Evolutionary conservation across 2,329 filamentous ascomycete genomes (phyloP), one percentile per base, ranked within the genome.

Genomic region (Trichoderma gracile): DNA sequence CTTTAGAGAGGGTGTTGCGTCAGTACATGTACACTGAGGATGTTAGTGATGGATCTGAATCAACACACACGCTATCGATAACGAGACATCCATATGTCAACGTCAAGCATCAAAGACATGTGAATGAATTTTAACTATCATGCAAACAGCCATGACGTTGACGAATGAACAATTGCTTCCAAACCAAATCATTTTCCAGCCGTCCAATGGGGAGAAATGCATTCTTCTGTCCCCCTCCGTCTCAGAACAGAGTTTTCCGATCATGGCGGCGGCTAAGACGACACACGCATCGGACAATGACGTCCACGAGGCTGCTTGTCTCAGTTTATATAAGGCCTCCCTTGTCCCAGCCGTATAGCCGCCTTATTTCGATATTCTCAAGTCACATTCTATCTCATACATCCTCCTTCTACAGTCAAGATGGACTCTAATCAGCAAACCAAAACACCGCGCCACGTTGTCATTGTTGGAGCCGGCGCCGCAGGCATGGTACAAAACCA

Each of bases 401-500:
- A 30, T 17, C 5, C 14, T 2, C 21, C 15, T 2, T 15, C 15
- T 1, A 5, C 27, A 3, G 33, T 45, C 3, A 47, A 14, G 21
- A 65, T 65, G 64, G 15, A 58, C 3, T 30, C 38, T 23, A n/a
- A 14, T 6, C 19, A 38, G 3, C 42, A 57, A 21, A 3, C 12
- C 25, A 52, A 47, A 33, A 14, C 63, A 43, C 68, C 50, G 63
- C 84, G 83, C 68, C 82, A 80, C 67, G 78, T 89, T 21, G 79
- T 85, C 12, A 79, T 89, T 25, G 80, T 89, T 30, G 86, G 86
- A 3, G 86, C 83, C 33, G 87, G 86, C 27, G 86, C 86, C 43
- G 84, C 86, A 50, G 87, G 86, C 73, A 86, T 83, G 84, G 81
- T 83, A 68, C 65, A 71, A 21, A 46, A 30, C 9, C 9, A 21